phyloP scores from a whole-genome alignment of 1,284 basidiomycete genomes.

The Ustilago esculenta region DNA sequence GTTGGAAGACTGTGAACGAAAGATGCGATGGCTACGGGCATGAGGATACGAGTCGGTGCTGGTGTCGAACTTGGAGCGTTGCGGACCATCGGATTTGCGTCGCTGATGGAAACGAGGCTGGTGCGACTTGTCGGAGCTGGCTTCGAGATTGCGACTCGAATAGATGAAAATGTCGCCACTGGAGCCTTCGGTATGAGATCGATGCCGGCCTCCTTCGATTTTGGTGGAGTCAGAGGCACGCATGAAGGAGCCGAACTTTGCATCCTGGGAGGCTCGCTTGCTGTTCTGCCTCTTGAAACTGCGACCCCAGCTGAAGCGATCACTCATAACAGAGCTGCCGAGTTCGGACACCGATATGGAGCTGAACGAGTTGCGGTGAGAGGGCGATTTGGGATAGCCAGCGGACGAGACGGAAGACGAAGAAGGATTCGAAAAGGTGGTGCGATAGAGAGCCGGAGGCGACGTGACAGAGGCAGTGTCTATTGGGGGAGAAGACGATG shows the following conservation, averaged over 20 bases:
- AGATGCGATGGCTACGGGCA: slow-evolving; percentile 21
- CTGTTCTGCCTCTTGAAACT: slow-evolving; percentile 30
- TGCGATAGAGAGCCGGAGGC: slow-evolving; percentile 30
- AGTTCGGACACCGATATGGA: slow-evolving; percentile 40
- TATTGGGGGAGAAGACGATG: slow-evolving; percentile 13
- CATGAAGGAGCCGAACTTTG: slow-evolving; percentile 5
- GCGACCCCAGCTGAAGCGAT: slow-evolving; percentile 46
- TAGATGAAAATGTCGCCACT: slow-evolving; percentile 44
- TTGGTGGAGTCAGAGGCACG: slow-evolving; percentile 11
- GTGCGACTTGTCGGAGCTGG: slow-evolving; percentile 9
- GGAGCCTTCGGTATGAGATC: slow-evolving; percentile 42
- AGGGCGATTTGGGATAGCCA: slow-evolving; percentile 27
- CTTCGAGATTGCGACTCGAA: slow-evolving; percentile 27
- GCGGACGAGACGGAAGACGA: slow-evolving; percentile 42
- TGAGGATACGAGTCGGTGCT: slow-evolving; percentile 1
- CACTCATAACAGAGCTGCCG: slow-evolving; percentile 33
- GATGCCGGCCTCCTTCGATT: slow-evolving; percentile 21
- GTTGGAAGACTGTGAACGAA: slow-evolving; percentile 37
- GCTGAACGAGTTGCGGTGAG: slow-evolving; percentile 50
- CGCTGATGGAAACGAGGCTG: slow-evolving; percentile 37
- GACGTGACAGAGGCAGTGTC: slow-evolving; percentile 21
- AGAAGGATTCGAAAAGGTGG: slow-evolving; percentile 48
- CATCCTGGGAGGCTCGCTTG: slow-evolving; percentile 38
- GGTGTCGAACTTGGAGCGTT: slow-evolving; percentile 17
- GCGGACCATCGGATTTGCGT: slow-evolving; percentile 42